A percentile compares a stretch with the other conserved stretches of the same genome.
Evolutionary conservation across 129 eudicot species (phyloP).

Genomic region (Logfia minima): DNA sequence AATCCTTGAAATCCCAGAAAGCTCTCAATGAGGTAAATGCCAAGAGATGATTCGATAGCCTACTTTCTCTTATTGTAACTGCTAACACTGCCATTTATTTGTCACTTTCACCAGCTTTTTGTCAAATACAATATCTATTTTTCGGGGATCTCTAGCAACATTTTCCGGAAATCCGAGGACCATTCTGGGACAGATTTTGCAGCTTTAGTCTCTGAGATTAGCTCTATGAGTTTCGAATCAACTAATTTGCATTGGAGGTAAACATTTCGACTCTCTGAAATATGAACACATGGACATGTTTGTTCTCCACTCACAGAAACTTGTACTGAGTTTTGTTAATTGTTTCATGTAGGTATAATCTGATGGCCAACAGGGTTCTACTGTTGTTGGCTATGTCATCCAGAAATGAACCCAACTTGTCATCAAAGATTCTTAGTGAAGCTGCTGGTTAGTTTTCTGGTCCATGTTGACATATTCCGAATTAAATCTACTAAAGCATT

Average conservation of each 20-base stretch:
- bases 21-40: slow-evolving; percentile 86
- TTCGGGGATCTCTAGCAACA: slow-evolving; percentile 75
- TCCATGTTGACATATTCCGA: not conserved
- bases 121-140: slow-evolving; percentile 93
- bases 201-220: slow-evolving; percentile 80
- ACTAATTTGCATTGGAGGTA: slow-evolving; percentile 92
- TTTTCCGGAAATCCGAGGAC: slow-evolving; percentile 47
- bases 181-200: slow-evolving; percentile 65
- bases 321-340: slow-evolving; percentile 15
- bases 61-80: slow-evolving; percentile 11
- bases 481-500: not conserved
- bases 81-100: slow-evolving; percentile 12
- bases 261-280: not conserved
- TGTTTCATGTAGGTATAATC: slow-evolving; percentile 68
- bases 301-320: not conserved
- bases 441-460: slow-evolving; percentile 71
- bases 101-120: slow-evolving; percentile 61
- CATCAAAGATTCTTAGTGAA: slow-evolving; percentile 64
- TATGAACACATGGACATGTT: not conserved
- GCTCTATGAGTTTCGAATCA: slow-evolving; percentile 79
- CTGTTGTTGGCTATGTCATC: slow-evolving; percentile 85
- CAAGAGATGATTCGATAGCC: slow-evolving; percentile 4
- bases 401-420: slow-evolving; percentile 62
- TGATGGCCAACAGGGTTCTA: slow-evolving; percentile 97
- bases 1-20: slow-evolving; percentile 91